These are phyloP conservation scores for Pterulicium gracile DNA, from an alignment of 1,284 basidiomycete genomes.

Conservation along the genomic window DNA sequence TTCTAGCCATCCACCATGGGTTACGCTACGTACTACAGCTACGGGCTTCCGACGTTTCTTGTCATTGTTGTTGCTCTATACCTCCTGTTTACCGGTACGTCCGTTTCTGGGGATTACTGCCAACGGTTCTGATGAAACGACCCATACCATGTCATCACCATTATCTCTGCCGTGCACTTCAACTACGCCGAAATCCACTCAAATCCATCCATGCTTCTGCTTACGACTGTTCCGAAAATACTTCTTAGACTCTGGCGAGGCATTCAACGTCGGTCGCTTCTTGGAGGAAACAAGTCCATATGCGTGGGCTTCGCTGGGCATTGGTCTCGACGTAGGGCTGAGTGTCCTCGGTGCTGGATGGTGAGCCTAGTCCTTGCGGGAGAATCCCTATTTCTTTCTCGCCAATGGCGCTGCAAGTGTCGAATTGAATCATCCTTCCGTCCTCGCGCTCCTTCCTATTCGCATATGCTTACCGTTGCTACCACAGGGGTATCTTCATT, in stretches of 20 bases:
- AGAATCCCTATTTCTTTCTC: too few species aligned
- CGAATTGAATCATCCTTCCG: background rate
- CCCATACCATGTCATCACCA: too few species aligned
- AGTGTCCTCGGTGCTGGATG: constrained; percentile 94
- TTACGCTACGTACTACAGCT: constrained; percentile 37
- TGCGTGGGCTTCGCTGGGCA: constrained; percentile 85
- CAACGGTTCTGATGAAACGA: too few species aligned
- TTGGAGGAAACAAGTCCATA: constrained; percentile 92
- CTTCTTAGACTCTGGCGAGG: constrained; percentile 68
- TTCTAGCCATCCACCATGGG: too few species aligned
- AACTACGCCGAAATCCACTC: constrained; percentile 5
- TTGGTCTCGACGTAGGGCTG: constrained; percentile 89
- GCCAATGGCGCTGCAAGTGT: too few species aligned
- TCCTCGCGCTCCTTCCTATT: background rate
- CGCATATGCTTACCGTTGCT: constrained; percentile 1
- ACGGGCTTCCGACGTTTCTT: constrained; percentile 60
- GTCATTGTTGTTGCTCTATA: constrained; percentile 66
- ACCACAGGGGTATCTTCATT: constrained; percentile 88
- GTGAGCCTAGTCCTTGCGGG: constrained; percentile 28
- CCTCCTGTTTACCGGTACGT: constrained; percentile 81
- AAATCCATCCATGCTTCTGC: too few species aligned
- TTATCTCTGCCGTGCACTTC: too few species aligned
- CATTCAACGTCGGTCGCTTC: constrained; percentile 88
- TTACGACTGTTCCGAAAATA: background rate
- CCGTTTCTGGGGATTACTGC: too few species aligned